phyloP scores from a whole-genome alignment of 1,139 yeast genomes.

The Candida albicans region DNA sequence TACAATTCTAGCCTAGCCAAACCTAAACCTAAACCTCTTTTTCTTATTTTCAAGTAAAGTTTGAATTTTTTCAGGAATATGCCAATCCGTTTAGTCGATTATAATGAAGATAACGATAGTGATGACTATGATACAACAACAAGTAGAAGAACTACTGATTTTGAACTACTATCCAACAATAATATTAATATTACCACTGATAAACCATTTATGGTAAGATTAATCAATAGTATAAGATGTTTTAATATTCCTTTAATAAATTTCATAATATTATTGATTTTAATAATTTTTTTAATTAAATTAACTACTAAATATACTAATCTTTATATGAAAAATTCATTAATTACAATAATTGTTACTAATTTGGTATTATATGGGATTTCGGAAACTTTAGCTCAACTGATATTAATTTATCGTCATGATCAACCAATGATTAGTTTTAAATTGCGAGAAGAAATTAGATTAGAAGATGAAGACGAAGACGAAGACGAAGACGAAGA shows the following conservation, averaged over 20 bases:
- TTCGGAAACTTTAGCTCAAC: constrained; percentile 88
- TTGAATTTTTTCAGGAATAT: too few relatives aligned
- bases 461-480: constrained; percentile 1
- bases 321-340: constrained; percentile 65
- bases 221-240: constrained; percentile 36
- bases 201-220: constrained; percentile 20
- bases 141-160: too few relatives aligned
- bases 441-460: constrained; percentile 19
- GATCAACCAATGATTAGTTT: constrained; percentile 25
- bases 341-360: constrained; percentile 79
- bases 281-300: constrained; percentile 50
- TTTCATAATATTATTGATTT: constrained; percentile 48
- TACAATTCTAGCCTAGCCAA: too few relatives aligned
- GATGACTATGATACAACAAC: too few relatives aligned
- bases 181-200: not conserved
- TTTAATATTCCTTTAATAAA: constrained; percentile 53
- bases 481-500: constrained; percentile 5
- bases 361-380: constrained; percentile 81
- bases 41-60: too few relatives aligned
- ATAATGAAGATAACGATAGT: too few relatives aligned
- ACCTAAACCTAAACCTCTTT: too few relatives aligned
- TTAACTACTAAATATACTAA: constrained; percentile 59
- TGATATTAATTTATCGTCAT: constrained; percentile 43
- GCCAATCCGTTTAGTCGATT: too few relatives aligned
- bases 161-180: too few relatives aligned